phyloP scores from a whole-genome alignment of 352 stramenopile genomes.

The Phytophthora brassicae region DNA sequence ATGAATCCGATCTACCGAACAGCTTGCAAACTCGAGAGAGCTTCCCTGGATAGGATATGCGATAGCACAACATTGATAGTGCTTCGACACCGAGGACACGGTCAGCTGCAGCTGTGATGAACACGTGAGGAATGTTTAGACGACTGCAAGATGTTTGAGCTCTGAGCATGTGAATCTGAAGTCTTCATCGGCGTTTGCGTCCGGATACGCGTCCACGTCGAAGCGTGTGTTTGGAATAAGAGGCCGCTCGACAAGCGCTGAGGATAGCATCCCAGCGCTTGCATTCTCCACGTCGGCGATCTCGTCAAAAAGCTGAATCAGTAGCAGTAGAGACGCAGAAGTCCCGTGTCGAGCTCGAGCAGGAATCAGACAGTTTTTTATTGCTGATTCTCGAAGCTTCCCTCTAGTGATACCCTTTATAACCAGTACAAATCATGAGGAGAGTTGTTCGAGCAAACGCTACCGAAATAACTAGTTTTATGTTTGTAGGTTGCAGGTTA shows the following conservation, averaged over 20 bases:
- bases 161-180: constrained; percentile 3
- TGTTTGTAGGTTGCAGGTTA: too few relatives aligned
- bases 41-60: neutral
- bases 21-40: neutral
- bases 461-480: too few relatives aligned
- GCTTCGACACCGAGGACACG: neutral
- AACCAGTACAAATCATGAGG: too few relatives aligned
- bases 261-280: neutral
- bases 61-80: neutral
- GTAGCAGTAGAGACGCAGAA: too few relatives aligned
- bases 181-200: neutral
- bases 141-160: neutral
- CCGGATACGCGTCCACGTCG: constrained; percentile 1
- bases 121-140: constrained; percentile 4
- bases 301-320: neutral
- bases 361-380: too few relatives aligned
- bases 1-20: neutral
- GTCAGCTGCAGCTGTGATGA: neutral
- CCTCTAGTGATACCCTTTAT: too few relatives aligned
- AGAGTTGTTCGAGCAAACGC: too few relatives aligned
- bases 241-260: neutral
- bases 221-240: neutral
- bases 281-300: neutral
- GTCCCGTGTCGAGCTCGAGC: too few relatives aligned
- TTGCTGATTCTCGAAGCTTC: too few relatives aligned